Conservation (phyloP, 352 stramenopile species). For the Pythium scleroteichum region DNA sequence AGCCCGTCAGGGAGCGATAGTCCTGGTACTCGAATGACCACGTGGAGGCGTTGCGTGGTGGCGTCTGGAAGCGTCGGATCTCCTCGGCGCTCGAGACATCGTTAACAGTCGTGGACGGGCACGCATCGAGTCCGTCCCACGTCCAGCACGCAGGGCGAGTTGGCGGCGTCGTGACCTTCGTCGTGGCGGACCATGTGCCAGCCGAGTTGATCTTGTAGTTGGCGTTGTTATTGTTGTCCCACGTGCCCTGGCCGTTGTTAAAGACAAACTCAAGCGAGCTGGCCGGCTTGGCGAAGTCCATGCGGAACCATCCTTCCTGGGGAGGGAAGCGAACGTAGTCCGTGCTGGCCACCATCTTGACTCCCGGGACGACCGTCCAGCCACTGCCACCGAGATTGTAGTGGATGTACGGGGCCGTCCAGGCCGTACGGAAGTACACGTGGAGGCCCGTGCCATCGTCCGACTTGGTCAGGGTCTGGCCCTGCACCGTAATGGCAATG, state of each 20-base stretch:
- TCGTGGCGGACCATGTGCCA: slow-evolving; percentile 32
- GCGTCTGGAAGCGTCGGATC: slow-evolving; percentile 45
- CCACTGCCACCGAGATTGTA: slow-evolving; percentile 39
- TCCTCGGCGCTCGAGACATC: slow-evolving; percentile 21
- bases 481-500: not conserved
- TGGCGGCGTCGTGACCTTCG: slow-evolving; percentile 7
- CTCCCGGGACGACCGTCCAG: slow-evolving; percentile 32
- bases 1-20: slow-evolving; percentile 38
- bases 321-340: slow-evolving; percentile 38
- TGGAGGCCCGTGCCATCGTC: slow-evolving; percentile 43
- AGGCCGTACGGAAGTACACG: slow-evolving; percentile 50
- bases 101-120: not conserved
- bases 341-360: slow-evolving; percentile 34
- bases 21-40: slow-evolving; percentile 43
- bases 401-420: slow-evolving; percentile 48
- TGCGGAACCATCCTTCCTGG: slow-evolving; percentile 45
- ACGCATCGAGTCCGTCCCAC: slow-evolving; percentile 12
- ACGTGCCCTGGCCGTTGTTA: slow-evolving; percentile 41
- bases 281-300: slow-evolving; percentile 26
- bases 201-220: slow-evolving; percentile 41
- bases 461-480: slow-evolving; percentile 12
- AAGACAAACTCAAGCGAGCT: slow-evolving; percentile 40
- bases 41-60: slow-evolving; percentile 33
- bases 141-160: slow-evolving; percentile 15
- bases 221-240: slow-evolving; percentile 42